Conservation (phyloP, 225 moss, liverwort and hornwort species). For the Antitrichia curtipendula region DNA sequence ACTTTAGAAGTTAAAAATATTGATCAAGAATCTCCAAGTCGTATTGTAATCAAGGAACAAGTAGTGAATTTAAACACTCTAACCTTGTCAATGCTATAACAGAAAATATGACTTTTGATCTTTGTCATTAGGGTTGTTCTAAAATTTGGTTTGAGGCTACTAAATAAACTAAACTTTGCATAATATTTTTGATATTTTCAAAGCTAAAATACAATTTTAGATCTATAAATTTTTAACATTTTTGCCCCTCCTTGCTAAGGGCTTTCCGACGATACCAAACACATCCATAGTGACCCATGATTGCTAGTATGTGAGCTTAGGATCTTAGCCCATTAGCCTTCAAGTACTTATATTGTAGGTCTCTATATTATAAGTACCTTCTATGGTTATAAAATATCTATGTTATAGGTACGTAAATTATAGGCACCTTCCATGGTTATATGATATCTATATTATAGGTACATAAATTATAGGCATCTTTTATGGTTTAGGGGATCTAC, state of each 20-base stretch:
- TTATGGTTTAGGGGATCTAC: too few relatives aligned
- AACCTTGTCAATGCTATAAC: background rate
- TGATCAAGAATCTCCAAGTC: background rate
- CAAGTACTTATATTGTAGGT: too few relatives aligned
- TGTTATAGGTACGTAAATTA: too few relatives aligned
- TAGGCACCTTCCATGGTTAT: too few relatives aligned
- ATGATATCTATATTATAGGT: too few relatives aligned
- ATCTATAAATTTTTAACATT: too few relatives aligned
- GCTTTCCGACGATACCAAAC: too few relatives aligned
- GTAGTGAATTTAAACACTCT: background rate
- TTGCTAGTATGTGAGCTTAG: too few relatives aligned
- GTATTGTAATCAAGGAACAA: background rate
- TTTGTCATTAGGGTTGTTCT: background rate
- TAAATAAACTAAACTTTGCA: background rate
- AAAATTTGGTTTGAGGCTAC: background rate
- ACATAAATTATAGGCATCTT: too few relatives aligned
- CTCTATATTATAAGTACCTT: too few relatives aligned
- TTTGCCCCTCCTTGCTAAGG: background rate
- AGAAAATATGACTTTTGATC: background rate
- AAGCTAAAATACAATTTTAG: background rate
- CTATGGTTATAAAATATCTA: too few relatives aligned
- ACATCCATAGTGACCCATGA: rapidly evolving
- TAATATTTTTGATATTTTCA: background rate
- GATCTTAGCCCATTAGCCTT: too few relatives aligned
- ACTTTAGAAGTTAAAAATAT: background rate